Base-by-base conservation (phyloP, 192 early-diverging fungal genomes). In the Coemansia sp. region DNA sequence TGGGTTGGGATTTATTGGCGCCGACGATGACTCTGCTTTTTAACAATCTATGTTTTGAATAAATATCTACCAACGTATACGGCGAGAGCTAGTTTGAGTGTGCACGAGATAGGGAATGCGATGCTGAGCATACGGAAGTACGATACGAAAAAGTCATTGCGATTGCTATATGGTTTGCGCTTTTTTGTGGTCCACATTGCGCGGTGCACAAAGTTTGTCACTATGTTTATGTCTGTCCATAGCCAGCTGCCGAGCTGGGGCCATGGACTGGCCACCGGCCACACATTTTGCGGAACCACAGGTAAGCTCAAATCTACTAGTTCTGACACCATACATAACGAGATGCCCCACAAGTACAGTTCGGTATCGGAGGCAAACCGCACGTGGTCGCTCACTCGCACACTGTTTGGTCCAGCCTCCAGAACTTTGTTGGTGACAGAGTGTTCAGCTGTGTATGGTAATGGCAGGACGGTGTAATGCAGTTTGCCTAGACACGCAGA, bases 1-100 rank as follows among this genome's bases (percentile, higher is more conserved):
- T 74, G 82, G 84, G 0, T 77, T 90, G 44, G 74, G 83, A 40
- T 78, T 85, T 23, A 62, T 89, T 26, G 84, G 82, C 46, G 75
- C 78, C 2, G 82, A 85, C 26, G 31, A 66, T 12, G 81, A 74
- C 2, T 62, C 64, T 7, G 51, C 51, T 20, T 65, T 71, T 46
- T 78, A 60, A 49, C 6, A 2, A n/a, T 53, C 51, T 37, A 15
- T 12, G 26, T 59, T 48, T 19, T 48, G 19, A 34, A 60, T 19
- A 17, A 50, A 22, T 2, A 23, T 46, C 44, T 23, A 46, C 56
- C 34, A 28, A 44, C n/a, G 22, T 34, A 36, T 12, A 21, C 40
- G 15, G 38, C 20, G 8, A 48, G 22, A 3, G 42, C n/a, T 1
- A 47, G 31, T n/a, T 72, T 72, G 31, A 15, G 28, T 2, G 49